These are phyloP conservation scores for Aureobasidium mangrovei DNA, from an alignment of 2,329 filamentous ascomycete genomes.

Conservation along the genomic window DNA sequence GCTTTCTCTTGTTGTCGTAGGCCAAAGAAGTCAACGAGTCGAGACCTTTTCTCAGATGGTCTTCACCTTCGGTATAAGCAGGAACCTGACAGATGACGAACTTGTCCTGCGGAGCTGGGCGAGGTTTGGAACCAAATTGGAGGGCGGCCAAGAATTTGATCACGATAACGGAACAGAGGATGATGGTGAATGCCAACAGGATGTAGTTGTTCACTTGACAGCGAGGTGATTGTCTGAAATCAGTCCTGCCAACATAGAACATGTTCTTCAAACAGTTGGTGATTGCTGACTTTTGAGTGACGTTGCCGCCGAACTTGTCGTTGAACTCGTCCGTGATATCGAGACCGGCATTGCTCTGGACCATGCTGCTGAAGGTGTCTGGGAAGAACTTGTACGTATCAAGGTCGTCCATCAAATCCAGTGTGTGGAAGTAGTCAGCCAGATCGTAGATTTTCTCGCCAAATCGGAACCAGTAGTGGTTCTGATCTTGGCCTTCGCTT, in stretches of 20 bases:
- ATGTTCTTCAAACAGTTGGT: constrained; percentile 75
- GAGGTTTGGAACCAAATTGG: constrained; percentile 85
- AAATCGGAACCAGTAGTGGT: constrained; percentile 73
- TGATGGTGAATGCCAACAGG: constrained; percentile 74
- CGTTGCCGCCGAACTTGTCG: constrained; percentile 16
- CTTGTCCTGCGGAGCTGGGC: constrained; percentile 87
- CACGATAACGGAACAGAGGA: constrained; percentile 70
- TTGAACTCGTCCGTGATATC: constrained; percentile 66
- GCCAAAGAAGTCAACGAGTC: constrained; percentile 90
- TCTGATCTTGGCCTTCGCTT: constrained; percentile 55
- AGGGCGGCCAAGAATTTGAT: constrained; percentile 89
- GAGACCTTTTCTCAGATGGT: constrained; percentile 82
- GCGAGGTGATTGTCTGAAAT: constrained; percentile 68
- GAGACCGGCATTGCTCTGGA: constrained; percentile 66
- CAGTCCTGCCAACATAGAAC: constrained; percentile 74
- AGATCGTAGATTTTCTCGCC: constrained; percentile 74
- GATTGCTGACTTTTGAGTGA: constrained; percentile 40
- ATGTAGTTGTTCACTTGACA: constrained; percentile 91
- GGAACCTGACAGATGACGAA: constrained; percentile 98
- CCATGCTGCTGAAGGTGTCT: constrained; percentile 53
- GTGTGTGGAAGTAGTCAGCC: constrained; percentile 81
- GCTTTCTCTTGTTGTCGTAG: constrained; percentile 97
- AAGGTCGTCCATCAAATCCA: constrained; percentile 46
- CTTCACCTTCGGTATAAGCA: constrained; percentile 95
- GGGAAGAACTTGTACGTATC: constrained; percentile 64